Conservation (phyloP, 371 early-diverging fungal species). For the Mortierella sp. region DNA sequence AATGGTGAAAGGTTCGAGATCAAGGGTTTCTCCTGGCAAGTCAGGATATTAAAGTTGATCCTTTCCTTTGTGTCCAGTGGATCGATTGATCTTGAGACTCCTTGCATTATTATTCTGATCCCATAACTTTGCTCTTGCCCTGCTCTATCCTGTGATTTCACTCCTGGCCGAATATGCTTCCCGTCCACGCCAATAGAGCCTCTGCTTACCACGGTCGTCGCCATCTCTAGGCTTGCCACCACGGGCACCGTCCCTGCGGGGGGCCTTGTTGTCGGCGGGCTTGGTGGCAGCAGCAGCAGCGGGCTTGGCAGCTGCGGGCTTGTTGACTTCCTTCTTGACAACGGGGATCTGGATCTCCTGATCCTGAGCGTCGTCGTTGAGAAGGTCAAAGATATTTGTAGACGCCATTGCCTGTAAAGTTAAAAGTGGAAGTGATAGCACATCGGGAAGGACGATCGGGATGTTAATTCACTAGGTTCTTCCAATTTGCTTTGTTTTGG, state of each 20-base stretch:
- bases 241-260: slow-evolving; percentile 56
- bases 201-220: slow-evolving; percentile 41
- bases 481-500: not conserved
- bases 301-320: slow-evolving; percentile 49
- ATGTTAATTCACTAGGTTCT: slow-evolving; percentile 35
- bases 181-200: no score
- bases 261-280: slow-evolving; percentile 55
- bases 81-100: no score
- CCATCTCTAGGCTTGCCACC: slow-evolving; percentile 54
- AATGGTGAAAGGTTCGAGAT: slow-evolving; percentile 15
- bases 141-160: not conserved
- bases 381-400: slow-evolving; percentile 59
- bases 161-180: not conserved
- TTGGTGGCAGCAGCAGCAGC: slow-evolving; percentile 53
- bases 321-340: slow-evolving; percentile 57
- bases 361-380: slow-evolving; percentile 60
- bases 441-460: slow-evolving; percentile 4
- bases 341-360: slow-evolving; percentile 58
- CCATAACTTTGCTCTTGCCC: not conserved
- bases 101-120: not conserved
- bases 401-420: slow-evolving; percentile 55
- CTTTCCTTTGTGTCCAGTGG: not conserved
- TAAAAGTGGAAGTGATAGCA: not conserved
- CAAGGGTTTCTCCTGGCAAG: slow-evolving; percentile 21
- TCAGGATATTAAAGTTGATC: not conserved